Evolutionary conservation across 176 grass and related monocot species (phyloP).

Genomic region (Themeda triandra): DNA sequence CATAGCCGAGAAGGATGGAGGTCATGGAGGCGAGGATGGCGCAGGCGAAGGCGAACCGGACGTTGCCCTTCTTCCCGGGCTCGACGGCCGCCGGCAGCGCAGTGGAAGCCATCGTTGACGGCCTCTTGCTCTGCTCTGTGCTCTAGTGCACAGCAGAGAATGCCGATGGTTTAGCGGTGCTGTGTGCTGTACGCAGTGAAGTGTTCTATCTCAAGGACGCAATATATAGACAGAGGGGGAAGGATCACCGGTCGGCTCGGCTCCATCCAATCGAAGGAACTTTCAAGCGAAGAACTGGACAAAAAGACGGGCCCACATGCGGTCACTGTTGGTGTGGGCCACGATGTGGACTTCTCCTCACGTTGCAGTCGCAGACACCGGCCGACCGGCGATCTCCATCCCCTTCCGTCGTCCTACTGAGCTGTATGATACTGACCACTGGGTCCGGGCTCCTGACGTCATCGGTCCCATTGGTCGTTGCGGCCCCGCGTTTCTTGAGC

Average conservation of each 20-base stretch:
- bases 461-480: neutral
- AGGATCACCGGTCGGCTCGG: neutral
- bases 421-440: neutral
- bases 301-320: neutral
- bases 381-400: neutral
- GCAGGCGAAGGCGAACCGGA: constrained; percentile 57
- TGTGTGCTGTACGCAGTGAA: neutral
- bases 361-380: neutral
- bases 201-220: neutral
- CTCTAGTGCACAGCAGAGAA: neutral
- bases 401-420: neutral
- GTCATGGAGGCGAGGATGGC: constrained; percentile 89
- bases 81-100: constrained; percentile 32
- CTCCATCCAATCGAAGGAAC: neutral
- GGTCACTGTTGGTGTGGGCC: neutral
- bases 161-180: neutral
- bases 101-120: constrained; percentile 28
- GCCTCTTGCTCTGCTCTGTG: neutral
- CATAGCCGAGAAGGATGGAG: constrained; percentile 83
- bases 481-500: neutral
- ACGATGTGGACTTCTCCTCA: neutral
- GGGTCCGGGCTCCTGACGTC: neutral
- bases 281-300: neutral
- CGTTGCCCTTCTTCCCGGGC: constrained; percentile 48
- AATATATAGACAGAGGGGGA: constrained; percentile 24